Conservation (phyloP, 495 filamentous ascomycete genomes). For the Xylaria scruposa region DNA sequence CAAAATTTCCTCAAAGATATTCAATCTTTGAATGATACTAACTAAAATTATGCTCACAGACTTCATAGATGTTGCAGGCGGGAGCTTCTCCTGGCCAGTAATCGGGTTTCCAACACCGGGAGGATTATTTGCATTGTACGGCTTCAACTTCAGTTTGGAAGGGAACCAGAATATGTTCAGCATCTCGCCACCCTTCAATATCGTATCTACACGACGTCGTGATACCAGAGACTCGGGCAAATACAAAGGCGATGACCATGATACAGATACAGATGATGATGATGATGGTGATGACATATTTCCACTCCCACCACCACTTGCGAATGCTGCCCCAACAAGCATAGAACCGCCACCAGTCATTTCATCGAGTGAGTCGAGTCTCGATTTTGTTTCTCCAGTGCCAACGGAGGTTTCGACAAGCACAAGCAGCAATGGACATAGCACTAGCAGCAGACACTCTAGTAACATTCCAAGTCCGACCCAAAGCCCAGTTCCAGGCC, state of each 20-base stretch:
- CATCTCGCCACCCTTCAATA: neutral
- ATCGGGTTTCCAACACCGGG: neutral
- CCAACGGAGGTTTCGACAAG: neutral
- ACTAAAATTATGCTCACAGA: neutral
- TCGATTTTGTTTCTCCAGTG: too few relatives aligned
- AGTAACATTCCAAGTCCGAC: neutral
- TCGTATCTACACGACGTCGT: neutral
- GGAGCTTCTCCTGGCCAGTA: constrained; percentile 8
- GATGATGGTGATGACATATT: too few relatives aligned
- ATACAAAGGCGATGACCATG: too few relatives aligned
- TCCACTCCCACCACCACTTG: too few relatives aligned
- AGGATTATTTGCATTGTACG: neutral
- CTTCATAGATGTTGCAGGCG: neutral
- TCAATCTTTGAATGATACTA: neutral
- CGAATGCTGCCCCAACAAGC: neutral
- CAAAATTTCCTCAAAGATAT: neutral
- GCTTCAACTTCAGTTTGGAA: neutral
- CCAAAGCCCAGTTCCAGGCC: neutral
- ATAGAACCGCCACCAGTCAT: neutral
- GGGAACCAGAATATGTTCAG: neutral
- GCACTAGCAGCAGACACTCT: neutral
- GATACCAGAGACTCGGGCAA: too few relatives aligned
- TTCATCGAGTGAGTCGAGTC: too few relatives aligned
- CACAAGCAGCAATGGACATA: neutral
- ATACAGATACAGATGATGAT: too few relatives aligned